Evolutionary conservation across 2,329 filamentous ascomycete species (phyloP), one percentile per base, ranked within the genome.

Genomic region (Aspergillus ochraceoroseus): DNA sequence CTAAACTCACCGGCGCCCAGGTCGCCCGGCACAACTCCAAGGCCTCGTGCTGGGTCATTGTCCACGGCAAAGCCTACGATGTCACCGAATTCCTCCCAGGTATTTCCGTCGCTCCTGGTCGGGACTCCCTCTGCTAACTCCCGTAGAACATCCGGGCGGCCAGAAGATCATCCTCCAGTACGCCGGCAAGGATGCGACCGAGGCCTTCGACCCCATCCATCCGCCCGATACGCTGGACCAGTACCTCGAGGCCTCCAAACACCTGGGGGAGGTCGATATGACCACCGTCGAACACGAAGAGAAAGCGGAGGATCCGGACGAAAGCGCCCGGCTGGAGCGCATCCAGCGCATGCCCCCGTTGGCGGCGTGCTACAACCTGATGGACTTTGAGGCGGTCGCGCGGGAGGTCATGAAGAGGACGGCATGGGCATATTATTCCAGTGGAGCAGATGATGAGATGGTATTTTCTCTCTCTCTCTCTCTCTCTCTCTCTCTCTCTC

Each of bases 361-460:
- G 45, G 82, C 85, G 51, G 85, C 94, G 63, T 95, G 88, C 72
- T 95, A 89, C 67, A 95, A 95, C 63, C 69, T 95, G 46, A 79
- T 92, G 70, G 92, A 98, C 68, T 98, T 98, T 63, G 92, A 98
- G 73, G 81, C 87, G 3, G 90, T 96, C 23, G 92, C 92, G 4
- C 81, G 83, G 55, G 74, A 80, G 26, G 80, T 94, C 41, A 95
- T 96, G 90, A 95, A 94, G 77, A 94, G 85, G 71, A 84, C 83
- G 1, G 90, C 90, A 0, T 98, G 92, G 92, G 92, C 85, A 17
- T 98, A 98, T 70, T 98, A 98, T 66, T 95, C 87, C 1, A 92
- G 85, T 59, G 90, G 87, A 41, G 87, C 90, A 0, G 87, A 92
- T 59, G 87, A 94, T 58, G 86, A 90, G 65, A 88, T 90, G n/a